phyloP scores from a whole-genome alignment of 192 early-diverging fungal species.

The Anaeromyces robustus region DNA sequence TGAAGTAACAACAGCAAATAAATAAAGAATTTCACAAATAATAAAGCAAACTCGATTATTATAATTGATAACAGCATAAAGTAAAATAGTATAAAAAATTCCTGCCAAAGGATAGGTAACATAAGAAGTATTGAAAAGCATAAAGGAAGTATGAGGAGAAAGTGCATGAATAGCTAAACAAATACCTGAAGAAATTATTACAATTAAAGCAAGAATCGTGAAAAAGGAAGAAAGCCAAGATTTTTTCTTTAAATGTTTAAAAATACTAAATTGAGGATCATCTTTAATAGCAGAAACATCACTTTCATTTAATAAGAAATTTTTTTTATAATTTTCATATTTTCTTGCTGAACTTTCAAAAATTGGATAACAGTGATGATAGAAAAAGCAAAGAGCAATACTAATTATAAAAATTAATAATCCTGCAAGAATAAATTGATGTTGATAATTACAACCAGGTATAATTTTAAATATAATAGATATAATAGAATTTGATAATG shows the following conservation, averaged over 20 bases:
- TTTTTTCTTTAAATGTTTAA: not conserved
- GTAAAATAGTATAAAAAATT: not conserved
- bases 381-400: not conserved
- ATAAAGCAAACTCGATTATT: not conserved
- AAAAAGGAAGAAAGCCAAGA: not conserved
- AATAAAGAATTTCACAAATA: not conserved
- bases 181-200: not conserved
- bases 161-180: not conserved
- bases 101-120: not conserved
- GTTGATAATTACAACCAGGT: not conserved
- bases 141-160: not conserved
- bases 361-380: not conserved
- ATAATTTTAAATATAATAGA: not conserved
- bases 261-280: not conserved
- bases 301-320: not conserved
- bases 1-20: not conserved
- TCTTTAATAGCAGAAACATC: not conserved
- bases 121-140: not conserved
- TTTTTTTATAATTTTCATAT: not conserved
- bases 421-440: not conserved
- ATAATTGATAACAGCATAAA: not conserved
- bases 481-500: no score
- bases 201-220: not conserved
- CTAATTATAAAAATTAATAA: not conserved
- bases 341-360: not conserved